Conservation (phyloP, 441 rosid genomes). For the Adansonia gregorii region DNA sequence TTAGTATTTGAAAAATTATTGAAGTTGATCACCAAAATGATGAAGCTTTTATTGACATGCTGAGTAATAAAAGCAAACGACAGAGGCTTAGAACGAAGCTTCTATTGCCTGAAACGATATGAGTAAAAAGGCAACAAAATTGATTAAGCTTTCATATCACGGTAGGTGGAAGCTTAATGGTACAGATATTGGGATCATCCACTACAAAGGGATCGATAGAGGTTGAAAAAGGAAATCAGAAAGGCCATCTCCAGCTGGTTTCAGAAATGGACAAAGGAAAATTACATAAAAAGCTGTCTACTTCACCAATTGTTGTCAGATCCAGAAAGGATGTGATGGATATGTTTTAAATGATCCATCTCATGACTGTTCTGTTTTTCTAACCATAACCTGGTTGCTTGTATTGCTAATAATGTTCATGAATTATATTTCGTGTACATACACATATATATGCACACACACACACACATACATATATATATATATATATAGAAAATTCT, state of each 20-base stretch:
- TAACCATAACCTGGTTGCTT: neutral
- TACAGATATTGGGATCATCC: conserved; percentile 53
- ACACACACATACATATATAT: neutral
- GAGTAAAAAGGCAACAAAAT: no score
- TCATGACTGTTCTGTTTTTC: neutral
- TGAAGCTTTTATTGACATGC: neutral
- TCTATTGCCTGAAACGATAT: neutral
- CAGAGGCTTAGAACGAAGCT: neutral
- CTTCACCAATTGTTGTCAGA: conserved; percentile 40
- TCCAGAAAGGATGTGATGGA: conserved; percentile 38
- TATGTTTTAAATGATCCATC: conserved; percentile 18
- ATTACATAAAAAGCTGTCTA: conserved; percentile 31
- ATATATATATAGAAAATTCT: neutral
- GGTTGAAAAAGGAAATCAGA: conserved; percentile 24
- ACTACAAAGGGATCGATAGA: conserved; percentile 25
- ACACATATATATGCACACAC: neutral
- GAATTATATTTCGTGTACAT: neutral
- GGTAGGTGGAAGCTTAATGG: conserved; percentile 40
- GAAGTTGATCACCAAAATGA: neutral
- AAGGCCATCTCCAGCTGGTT: conserved; percentile 26
- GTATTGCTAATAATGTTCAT: neutral
- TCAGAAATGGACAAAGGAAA: conserved; percentile 28
- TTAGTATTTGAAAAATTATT: neutral
- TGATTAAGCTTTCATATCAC: neutral
- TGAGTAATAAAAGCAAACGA: neutral